phyloP scores from a whole-genome alignment of 2,329 filamentous ascomycete genomes.

The Allantophomopsis cytisporea region DNA sequence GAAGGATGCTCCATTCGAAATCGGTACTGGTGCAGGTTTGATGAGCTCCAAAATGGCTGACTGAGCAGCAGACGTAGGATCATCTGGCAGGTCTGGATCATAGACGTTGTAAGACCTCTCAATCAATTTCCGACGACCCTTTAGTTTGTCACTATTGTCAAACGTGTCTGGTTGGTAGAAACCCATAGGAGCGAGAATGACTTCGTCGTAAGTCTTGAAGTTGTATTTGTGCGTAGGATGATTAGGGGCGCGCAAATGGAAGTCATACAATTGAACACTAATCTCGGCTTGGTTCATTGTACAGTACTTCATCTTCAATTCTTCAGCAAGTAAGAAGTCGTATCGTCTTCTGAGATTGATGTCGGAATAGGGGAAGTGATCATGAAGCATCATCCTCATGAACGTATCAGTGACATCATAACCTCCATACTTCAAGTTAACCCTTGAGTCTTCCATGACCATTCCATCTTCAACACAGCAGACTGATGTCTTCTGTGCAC shows the following conservation, averaged over 20 bases:
- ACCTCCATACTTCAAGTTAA: constrained; percentile 91
- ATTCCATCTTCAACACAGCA: constrained; percentile 96
- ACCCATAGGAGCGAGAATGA: constrained; percentile 89
- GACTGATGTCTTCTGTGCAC: constrained; percentile 93
- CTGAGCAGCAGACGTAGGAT: constrained; percentile 78
- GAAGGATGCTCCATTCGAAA: constrained; percentile 21
- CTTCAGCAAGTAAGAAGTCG: constrained; percentile 86
- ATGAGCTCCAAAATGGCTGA: constrained; percentile 47
- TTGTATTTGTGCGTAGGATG: constrained; percentile 85
- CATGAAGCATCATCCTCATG: constrained; percentile 94
- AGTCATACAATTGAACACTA: constrained; percentile 76
- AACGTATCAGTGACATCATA: constrained; percentile 89
- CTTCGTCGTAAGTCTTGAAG: constrained; percentile 96
- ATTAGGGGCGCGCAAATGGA: constrained; percentile 78
- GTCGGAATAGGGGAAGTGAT: constrained; percentile 89
- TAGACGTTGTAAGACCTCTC: constrained; percentile 88
- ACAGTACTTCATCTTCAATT: constrained; percentile 86
- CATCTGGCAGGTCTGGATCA: constrained; percentile 74
- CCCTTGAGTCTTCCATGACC: constrained; percentile 82
- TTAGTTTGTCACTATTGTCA: constrained; percentile 68
- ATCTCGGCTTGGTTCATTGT: constrained; percentile 86
- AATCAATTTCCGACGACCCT: constrained; percentile 66
- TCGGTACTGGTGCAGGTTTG: constrained; percentile 39
- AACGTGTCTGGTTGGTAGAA: constrained; percentile 84
- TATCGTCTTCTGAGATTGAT: constrained; percentile 86